Evolutionary conservation across 1,284 basidiomycete genomes (phyloP).

Genomic region (Ustilago hordei): DNA sequence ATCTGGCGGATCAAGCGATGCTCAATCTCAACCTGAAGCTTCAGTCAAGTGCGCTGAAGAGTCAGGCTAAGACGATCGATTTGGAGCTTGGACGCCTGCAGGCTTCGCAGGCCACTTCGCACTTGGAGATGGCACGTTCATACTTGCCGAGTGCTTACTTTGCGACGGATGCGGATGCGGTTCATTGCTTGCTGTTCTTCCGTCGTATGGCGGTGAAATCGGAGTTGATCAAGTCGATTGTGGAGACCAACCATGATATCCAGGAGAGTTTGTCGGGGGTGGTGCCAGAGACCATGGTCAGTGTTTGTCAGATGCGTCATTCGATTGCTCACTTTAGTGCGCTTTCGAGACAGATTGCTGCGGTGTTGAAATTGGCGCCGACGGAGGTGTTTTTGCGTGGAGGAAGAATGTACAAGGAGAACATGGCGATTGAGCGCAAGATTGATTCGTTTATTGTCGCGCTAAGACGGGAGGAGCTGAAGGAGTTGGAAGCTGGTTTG

Average conservation of each 20-base stretch:
- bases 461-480: slow-evolving; percentile 86
- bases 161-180: slow-evolving; percentile 61
- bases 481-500: slow-evolving; percentile 88
- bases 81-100: slow-evolving; percentile 61
- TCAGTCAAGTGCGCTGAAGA: slow-evolving; percentile 64
- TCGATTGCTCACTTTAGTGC: slow-evolving; percentile 64
- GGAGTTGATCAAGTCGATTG: slow-evolving; percentile 61
- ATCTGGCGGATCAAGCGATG: slow-evolving; percentile 59
- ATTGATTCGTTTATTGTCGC: slow-evolving; percentile 90
- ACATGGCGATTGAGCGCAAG: slow-evolving; percentile 84
- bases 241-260: slow-evolving; percentile 63
- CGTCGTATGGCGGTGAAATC: slow-evolving; percentile 64
- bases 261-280: slow-evolving; percentile 52
- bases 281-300: slow-evolving; percentile 60
- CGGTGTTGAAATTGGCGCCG: slow-evolving; percentile 59
- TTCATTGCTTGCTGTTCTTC: slow-evolving; percentile 64
- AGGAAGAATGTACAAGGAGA: slow-evolving; percentile 84
- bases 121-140: slow-evolving; percentile 60
- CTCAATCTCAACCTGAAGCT: slow-evolving; percentile 66
- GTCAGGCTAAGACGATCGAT: slow-evolving; percentile 65
- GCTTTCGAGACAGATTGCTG: slow-evolving; percentile 62
- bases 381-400: slow-evolving; percentile 69
- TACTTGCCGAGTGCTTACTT: slow-evolving; percentile 64
- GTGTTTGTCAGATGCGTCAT: slow-evolving; percentile 63
- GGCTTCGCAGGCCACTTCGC: slow-evolving; percentile 53